These are phyloP conservation scores for Camelina sativa DNA, from an alignment of 345 rosid species.

Conservation along the genomic window DNA sequence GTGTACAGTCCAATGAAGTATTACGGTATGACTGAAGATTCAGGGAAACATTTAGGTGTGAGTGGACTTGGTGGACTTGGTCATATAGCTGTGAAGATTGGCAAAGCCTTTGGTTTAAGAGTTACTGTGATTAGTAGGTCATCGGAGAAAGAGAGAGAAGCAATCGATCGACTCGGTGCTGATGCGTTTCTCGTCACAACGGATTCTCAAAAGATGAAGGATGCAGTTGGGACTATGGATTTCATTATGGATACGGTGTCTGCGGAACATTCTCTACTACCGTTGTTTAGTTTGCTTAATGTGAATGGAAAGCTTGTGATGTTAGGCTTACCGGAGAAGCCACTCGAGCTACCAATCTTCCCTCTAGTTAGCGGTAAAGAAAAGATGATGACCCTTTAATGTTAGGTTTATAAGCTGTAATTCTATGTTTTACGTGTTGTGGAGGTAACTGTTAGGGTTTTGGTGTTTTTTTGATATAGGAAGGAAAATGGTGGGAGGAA, in stretches of 20 bases:
- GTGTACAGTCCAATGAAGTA: slow-evolving; percentile 67
- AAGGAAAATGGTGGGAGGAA: slow-evolving; percentile 57
- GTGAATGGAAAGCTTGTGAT: slow-evolving; percentile 76
- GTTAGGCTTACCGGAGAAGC: slow-evolving; percentile 75
- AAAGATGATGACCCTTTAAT: background rate
- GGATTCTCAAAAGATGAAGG: slow-evolving; percentile 71
- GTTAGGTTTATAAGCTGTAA: background rate
- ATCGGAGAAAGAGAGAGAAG: slow-evolving; percentile 40
- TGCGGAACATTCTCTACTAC: slow-evolving; percentile 69
- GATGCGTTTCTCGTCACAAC: slow-evolving; percentile 54
- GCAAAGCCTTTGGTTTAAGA: slow-evolving; percentile 83
- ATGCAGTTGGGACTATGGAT: slow-evolving; percentile 74
- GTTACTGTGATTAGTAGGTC: slow-evolving; percentile 88
- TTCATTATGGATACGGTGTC: slow-evolving; percentile 82
- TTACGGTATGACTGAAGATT: slow-evolving; percentile 56
- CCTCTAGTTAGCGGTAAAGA: slow-evolving; percentile 66
- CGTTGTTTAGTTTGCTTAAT: slow-evolving; percentile 67
- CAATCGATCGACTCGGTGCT: slow-evolving; percentile 41
- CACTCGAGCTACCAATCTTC: slow-evolving; percentile 71
- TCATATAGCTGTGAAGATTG: slow-evolving; percentile 85
- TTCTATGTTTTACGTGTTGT: background rate
- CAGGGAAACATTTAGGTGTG: slow-evolving; percentile 80
- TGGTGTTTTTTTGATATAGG: slow-evolving; percentile 36
- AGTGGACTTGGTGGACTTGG: slow-evolving; percentile 94
- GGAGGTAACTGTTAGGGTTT: slow-evolving; percentile 7